phyloP scores from a whole-genome alignment of 352 stramenopile genomes.

The Phytophthora crassamura region DNA sequence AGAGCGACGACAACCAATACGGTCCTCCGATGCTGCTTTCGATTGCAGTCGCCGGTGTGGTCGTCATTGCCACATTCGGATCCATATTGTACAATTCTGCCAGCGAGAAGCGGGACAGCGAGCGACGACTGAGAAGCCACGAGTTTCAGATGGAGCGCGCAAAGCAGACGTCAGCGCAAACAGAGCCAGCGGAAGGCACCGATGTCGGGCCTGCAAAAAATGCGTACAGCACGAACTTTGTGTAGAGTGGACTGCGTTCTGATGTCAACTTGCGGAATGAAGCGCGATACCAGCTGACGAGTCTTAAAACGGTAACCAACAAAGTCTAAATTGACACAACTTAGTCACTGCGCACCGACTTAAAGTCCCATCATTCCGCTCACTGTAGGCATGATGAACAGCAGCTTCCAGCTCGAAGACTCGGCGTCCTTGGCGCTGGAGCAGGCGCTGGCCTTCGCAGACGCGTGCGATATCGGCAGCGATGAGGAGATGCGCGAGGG shows the following conservation, averaged over 20 bases:
- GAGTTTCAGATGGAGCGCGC: constrained; percentile 6
- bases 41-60: constrained; percentile 6
- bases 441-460: constrained; percentile 50
- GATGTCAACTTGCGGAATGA: no score
- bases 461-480: constrained; percentile 41
- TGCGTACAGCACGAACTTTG: constrained; percentile 40
- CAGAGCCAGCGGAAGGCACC: constrained; percentile 7
- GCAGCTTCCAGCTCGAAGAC: constrained; percentile 34
- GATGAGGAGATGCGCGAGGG: constrained; percentile 26
- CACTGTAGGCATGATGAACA: constrained; percentile 21
- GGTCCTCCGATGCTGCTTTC: constrained; percentile 25
- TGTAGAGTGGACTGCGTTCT: constrained; percentile 13
- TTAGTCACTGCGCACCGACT: neutral
- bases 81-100: constrained; percentile 1
- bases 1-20: constrained; percentile 20
- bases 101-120: neutral
- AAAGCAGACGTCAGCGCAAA: constrained; percentile 11
- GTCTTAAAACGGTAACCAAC: no score
- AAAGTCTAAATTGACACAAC: no score
- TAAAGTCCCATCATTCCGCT: no score
- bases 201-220: constrained; percentile 5
- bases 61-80: neutral
- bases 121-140: constrained; percentile 1
- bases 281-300: neutral
- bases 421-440: constrained; percentile 36